These are phyloP conservation scores for Pholiota conissans DNA, from an alignment of 768 basidiomycete genomes.

Conservation along the genomic window DNA sequence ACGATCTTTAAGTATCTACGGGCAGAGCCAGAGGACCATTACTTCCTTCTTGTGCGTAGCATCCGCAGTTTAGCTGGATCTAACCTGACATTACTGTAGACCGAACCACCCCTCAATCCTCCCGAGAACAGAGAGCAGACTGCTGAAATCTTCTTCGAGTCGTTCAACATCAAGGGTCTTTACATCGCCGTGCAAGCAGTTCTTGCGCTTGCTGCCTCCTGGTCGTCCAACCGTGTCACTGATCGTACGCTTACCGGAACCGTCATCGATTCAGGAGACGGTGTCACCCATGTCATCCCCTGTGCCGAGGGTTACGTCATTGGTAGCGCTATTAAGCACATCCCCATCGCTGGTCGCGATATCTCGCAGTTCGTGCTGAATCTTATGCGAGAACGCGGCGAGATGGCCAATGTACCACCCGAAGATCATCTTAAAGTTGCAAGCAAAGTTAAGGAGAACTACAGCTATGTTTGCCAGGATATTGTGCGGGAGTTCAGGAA, in stretches of 20 bases:
- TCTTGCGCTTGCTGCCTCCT: slow-evolving; percentile 95
- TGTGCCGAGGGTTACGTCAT: slow-evolving; percentile 98
- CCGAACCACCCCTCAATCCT: slow-evolving; percentile 97
- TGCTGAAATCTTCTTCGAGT: slow-evolving; percentile 99
- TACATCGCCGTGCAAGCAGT: slow-evolving; percentile 99
- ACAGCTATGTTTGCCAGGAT: slow-evolving; percentile 98
- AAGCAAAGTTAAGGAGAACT: slow-evolving; percentile 95
- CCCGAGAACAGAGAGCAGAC: slow-evolving; percentile 99
- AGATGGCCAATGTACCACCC: slow-evolving; percentile 86
- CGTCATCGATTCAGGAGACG: slow-evolving; percentile 98
- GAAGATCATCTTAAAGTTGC: slow-evolving; percentile 94
- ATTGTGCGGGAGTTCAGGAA: slow-evolving; percentile 99
- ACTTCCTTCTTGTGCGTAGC: slow-evolving; percentile 86
- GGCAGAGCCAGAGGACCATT: slow-evolving; percentile 98
- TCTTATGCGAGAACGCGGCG: slow-evolving; percentile 92
- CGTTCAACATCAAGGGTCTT: slow-evolving; percentile 97
- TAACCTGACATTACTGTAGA: slow-evolving; percentile 46
- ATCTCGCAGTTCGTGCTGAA: slow-evolving; percentile 97
- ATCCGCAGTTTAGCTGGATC: background rate
- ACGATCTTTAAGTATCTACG: slow-evolving; percentile 99
- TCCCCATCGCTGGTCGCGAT: slow-evolving; percentile 97
- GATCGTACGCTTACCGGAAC: slow-evolving; percentile 95
- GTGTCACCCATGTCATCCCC: slow-evolving; percentile 98
- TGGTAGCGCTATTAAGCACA: slow-evolving; percentile 97
- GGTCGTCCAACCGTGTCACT: slow-evolving; percentile 87